Evolutionary conservation across 331 rosid genomes (phyloP).

Genomic region (Cucumis variabilis): DNA sequence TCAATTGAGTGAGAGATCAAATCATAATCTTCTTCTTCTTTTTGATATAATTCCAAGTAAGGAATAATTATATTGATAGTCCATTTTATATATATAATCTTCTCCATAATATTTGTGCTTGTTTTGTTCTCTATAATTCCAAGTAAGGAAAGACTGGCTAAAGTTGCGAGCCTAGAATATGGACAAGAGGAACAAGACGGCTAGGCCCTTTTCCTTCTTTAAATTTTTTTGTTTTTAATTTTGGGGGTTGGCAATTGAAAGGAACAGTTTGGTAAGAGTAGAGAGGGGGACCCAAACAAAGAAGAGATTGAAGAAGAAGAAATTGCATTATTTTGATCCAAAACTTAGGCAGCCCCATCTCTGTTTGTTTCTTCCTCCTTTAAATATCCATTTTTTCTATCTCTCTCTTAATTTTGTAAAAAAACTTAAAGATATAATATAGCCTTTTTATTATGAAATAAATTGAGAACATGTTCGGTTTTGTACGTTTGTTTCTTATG

Average conservation of each 20-base stretch:
- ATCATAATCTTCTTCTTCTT: too few species aligned
- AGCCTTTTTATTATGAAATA: background rate
- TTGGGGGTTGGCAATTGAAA: background rate
- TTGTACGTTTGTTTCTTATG: slow-evolving; percentile 12
- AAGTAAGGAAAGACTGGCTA: too few species aligned
- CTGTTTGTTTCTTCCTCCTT: slow-evolving; percentile 21
- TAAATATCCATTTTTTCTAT: background rate
- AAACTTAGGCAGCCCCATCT: slow-evolving; percentile 18
- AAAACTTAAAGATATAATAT: slow-evolving; percentile 26
- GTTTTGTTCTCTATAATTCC: too few species aligned
- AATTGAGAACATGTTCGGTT: background rate
- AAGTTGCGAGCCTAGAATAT: slow-evolving; percentile 57
- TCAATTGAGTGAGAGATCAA: too few species aligned
- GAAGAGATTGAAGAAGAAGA: background rate
- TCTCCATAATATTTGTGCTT: too few species aligned
- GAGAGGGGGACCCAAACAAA: background rate
- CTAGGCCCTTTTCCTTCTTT: slow-evolving; percentile 56
- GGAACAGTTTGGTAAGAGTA: background rate
- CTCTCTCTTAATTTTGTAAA: slow-evolving; percentile 14
- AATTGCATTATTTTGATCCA: slow-evolving; percentile 3
- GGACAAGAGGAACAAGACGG: slow-evolving; percentile 65
- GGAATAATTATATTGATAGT: too few species aligned
- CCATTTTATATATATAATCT: too few species aligned
- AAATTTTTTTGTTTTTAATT: background rate
- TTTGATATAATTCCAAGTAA: too few species aligned